These are phyloP conservation scores for Medicago lupulina DNA, from an alignment of 306 rosid genomes.

Conservation along the genomic window DNA sequence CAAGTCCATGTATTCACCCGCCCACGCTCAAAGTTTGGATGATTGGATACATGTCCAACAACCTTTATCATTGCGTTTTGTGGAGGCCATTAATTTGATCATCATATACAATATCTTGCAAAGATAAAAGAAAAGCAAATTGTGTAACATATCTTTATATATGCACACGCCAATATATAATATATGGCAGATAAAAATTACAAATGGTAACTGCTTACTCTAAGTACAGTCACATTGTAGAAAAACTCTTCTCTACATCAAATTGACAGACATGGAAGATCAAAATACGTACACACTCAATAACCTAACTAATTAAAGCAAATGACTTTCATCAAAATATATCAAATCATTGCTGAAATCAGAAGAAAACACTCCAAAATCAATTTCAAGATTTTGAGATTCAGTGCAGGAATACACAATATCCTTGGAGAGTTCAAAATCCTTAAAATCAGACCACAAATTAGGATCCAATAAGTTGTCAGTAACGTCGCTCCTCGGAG, in stretches of 20 bases:
- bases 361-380: slow-evolving; percentile 45
- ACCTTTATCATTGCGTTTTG: not conserved
- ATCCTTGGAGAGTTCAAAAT: slow-evolving; percentile 48
- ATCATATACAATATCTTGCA: not conserved
- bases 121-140: slow-evolving; percentile 4
- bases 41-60: slow-evolving; percentile 12
- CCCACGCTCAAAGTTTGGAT: not conserved
- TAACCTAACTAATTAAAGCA: slow-evolving; percentile 20
- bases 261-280: not conserved
- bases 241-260: slow-evolving; percentile 22
- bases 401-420: slow-evolving; percentile 47
- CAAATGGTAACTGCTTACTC: slow-evolving; percentile 1
- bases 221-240: not conserved
- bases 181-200: not conserved
- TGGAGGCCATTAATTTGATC: not conserved
- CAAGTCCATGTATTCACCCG: not conserved
- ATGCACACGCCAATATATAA: not conserved
- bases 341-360: slow-evolving; percentile 39
- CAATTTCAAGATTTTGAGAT: slow-evolving; percentile 38
- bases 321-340: slow-evolving; percentile 43
- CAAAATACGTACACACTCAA: slow-evolving; percentile 1
- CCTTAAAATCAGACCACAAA: slow-evolving; percentile 69
- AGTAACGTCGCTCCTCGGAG: slow-evolving; percentile 47
- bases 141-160: not conserved
- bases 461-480: slow-evolving; percentile 43